Evolutionary conservation across 169 alveolate genomes (phyloP).

Genomic region (Sarcocystis neurona): DNA sequence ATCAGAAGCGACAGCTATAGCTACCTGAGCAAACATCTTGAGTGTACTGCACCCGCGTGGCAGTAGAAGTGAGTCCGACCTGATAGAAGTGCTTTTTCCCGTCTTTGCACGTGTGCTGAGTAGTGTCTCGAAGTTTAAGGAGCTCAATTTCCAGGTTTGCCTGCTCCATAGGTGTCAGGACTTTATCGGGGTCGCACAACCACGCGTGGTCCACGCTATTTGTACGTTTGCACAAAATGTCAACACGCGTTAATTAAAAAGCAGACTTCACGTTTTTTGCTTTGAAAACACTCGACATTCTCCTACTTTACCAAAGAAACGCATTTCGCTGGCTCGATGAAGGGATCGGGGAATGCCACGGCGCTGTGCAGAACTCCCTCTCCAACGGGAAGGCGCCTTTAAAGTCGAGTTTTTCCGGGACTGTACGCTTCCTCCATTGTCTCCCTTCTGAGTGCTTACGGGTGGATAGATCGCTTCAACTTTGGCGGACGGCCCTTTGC

Average conservation of each 20-base stretch:
- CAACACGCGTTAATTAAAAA: not conserved
- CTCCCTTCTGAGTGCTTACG: constrained; percentile 25
- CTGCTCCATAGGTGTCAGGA: constrained; percentile 59
- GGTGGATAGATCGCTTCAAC: constrained; percentile 24
- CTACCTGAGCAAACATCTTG: constrained; percentile 36
- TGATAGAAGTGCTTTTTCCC: constrained; percentile 37
- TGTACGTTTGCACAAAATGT: not conserved
- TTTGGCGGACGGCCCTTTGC: constrained; percentile 58
- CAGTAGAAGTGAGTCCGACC: not conserved
- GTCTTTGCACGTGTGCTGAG: constrained; percentile 46
- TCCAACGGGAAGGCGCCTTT: not conserved
- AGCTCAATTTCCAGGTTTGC: constrained; percentile 55
- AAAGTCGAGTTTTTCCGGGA: not conserved
- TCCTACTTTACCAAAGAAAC: constrained; percentile 50
- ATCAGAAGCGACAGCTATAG: constrained; percentile 64
- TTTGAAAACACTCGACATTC: not conserved
- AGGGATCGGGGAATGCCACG: constrained; percentile 58
- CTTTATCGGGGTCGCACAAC: constrained; percentile 63
- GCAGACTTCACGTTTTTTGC: not conserved
- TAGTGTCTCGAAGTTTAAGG: constrained; percentile 59
- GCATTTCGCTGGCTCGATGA: constrained; percentile 62
- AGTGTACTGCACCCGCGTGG: not conserved
- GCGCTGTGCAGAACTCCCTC: constrained; percentile 52
- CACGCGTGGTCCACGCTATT: constrained; percentile 60
- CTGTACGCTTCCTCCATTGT: not conserved